Evolutionary conservation across 179 eudicot genomes (phyloP).

Genomic region (Silene noctiflora): DNA sequence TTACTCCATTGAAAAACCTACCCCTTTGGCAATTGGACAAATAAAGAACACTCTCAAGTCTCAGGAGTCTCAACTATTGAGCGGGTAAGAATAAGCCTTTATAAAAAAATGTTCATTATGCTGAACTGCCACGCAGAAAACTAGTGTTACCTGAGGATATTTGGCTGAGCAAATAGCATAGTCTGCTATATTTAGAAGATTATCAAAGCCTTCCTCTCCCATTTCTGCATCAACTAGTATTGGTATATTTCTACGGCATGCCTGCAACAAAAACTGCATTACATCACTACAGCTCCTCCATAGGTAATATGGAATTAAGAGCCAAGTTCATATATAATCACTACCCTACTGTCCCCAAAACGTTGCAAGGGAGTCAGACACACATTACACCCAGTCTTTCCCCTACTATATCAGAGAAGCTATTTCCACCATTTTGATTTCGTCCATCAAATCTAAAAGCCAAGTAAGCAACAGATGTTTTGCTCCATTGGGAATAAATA

Average conservation of each 20-base stretch:
- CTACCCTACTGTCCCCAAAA: background rate
- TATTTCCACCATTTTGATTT: too few species aligned
- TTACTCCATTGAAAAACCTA: too few species aligned
- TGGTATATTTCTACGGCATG: slow-evolving; percentile 60
- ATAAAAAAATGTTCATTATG: too few species aligned
- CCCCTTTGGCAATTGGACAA: too few species aligned
- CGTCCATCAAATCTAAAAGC: too few species aligned
- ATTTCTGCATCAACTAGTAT: slow-evolving; percentile 87
- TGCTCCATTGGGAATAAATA: too few species aligned
- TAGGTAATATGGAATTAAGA: background rate
- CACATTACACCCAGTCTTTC: background rate
- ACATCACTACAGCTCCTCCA: background rate
- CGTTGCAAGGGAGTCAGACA: background rate
- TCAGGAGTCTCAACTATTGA: too few species aligned
- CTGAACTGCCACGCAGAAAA: background rate
- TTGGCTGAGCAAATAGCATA: slow-evolving; percentile 82
- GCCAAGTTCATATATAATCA: background rate
- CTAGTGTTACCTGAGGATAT: slow-evolving; percentile 67
- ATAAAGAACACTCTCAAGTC: too few species aligned
- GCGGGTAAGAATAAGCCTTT: too few species aligned
- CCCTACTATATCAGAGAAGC: background rate
- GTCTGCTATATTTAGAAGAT: slow-evolving; percentile 54
- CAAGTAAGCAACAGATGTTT: too few species aligned
- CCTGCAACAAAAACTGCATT: slow-evolving; percentile 51
- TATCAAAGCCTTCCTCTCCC: slow-evolving; percentile 74